Evolutionary conservation across 2,329 filamentous ascomycete species (phyloP).

Genomic region (Diplodia sapinea): DNA sequence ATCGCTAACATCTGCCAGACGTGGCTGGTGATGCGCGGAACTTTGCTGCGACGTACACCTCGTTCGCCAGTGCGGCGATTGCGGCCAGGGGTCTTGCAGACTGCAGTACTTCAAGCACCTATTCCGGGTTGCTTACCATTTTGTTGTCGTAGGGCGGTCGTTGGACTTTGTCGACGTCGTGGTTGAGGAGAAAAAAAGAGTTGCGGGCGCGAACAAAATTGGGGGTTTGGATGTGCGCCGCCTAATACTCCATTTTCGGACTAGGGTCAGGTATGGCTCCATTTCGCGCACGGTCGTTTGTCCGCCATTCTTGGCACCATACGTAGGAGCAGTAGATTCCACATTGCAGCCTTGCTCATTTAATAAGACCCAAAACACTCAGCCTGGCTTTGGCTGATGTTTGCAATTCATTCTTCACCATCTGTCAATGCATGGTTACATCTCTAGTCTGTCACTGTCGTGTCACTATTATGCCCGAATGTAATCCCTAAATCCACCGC

Average conservation of each 20-base stretch:
- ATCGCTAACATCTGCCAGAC: conserved; percentile 26
- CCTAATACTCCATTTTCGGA: background rate
- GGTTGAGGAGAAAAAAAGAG: conserved; percentile 22
- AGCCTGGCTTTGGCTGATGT: background rate
- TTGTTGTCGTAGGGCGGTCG: conserved; percentile 31
- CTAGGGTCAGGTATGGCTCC: background rate
- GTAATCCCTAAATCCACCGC: too few species aligned
- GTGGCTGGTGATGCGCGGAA: conserved; percentile 27
- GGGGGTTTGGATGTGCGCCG: conserved; percentile 26
- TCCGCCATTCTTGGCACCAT: background rate
- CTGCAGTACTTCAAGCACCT: conserved; percentile 8
- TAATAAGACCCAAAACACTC: background rate
- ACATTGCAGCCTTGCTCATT: background rate
- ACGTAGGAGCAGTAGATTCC: background rate
- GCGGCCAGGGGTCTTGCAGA: conserved; percentile 26
- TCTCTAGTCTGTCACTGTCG: background rate
- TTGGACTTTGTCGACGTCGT: conserved; percentile 30
- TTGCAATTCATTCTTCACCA: background rate
- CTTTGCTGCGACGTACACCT: conserved; percentile 26
- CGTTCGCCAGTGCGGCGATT: background rate
- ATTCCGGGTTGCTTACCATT: conserved; percentile 30
- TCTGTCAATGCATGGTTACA: background rate
- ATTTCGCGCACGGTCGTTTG: background rate
- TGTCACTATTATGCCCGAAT: background rate
- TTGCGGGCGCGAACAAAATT: conserved; percentile 6